phyloP scores from a whole-genome alignment of 2,329 filamentous ascomycete genomes.

The Aspergillus neotritici region DNA sequence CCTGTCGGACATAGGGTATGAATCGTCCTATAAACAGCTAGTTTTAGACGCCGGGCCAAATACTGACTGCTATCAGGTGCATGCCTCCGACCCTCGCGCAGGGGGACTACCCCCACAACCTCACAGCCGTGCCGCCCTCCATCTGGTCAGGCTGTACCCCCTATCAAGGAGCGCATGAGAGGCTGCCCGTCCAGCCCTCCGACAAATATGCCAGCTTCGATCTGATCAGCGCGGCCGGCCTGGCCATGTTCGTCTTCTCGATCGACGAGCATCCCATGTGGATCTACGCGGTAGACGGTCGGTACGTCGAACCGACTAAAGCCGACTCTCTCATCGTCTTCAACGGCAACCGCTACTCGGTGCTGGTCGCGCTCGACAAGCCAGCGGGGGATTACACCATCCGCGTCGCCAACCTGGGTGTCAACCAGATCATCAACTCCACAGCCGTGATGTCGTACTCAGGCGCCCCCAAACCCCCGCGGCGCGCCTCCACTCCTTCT shows the following conservation, averaged over 20 bases:
- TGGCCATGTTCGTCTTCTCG: constrained; percentile 45
- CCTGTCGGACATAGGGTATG: constrained; percentile 18
- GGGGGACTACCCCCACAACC: constrained; percentile 13
- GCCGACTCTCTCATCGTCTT: constrained; percentile 26
- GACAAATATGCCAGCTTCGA: constrained; percentile 48
- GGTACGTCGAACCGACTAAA: constrained; percentile 31
- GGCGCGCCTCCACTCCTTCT: constrained; percentile 33
- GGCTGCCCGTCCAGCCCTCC: constrained; percentile 35
- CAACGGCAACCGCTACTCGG: constrained; percentile 32
- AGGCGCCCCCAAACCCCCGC: constrained; percentile 14
- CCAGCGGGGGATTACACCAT: constrained; percentile 48
- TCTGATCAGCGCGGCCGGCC: constrained; percentile 46
- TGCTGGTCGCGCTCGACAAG: constrained; percentile 40
- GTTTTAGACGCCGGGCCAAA: neutral
- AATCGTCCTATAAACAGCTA: neutral
- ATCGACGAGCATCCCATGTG: constrained; percentile 39
- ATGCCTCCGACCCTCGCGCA: constrained; percentile 13
- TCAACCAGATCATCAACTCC: constrained; percentile 51
- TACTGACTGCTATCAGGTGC: constrained; percentile 11
- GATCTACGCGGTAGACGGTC: constrained; percentile 38
- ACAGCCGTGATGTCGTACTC: constrained; percentile 46
- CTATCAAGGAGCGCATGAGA: constrained; percentile 41
- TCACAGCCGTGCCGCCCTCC: constrained; percentile 20
- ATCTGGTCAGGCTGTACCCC: constrained; percentile 40
- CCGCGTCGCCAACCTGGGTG: constrained; percentile 45